Conservation (phyloP, 345 rosid genomes). For the Populus euphratica region DNA sequence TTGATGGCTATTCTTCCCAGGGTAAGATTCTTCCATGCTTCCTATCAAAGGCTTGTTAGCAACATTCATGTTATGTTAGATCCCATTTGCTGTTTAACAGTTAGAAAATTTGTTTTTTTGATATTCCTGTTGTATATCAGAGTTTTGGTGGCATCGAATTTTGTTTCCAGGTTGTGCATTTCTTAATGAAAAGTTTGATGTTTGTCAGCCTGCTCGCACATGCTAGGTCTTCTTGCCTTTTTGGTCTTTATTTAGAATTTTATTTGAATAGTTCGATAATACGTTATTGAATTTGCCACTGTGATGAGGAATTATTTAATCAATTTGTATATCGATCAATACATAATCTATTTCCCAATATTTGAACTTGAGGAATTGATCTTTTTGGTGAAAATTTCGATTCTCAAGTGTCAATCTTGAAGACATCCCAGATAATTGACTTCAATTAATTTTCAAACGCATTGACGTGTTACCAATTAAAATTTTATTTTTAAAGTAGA, state of each 20-base stretch:
- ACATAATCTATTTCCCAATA: too few species aligned
- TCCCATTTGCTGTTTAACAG: neutral
- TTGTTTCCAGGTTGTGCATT: neutral
- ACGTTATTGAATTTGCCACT: too few species aligned
- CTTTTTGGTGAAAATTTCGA: too few species aligned
- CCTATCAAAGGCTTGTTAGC: neutral
- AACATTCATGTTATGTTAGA: neutral
- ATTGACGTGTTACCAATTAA: too few species aligned
- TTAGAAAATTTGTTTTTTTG: conserved; percentile 13
- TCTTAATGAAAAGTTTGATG: neutral
- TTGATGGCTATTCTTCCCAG: conserved; percentile 11
- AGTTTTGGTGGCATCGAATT: conserved; percentile 3
- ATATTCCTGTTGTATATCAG: neutral
- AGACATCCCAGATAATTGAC: too few species aligned
- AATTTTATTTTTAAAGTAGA: too few species aligned
- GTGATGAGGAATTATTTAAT: too few species aligned
- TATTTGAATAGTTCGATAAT: too few species aligned
- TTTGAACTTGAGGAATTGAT: too few species aligned
- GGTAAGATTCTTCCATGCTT: conserved; percentile 7
- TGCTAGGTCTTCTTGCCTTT: neutral
- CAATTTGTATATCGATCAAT: too few species aligned
- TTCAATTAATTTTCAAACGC: too few species aligned
- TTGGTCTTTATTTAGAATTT: neutral
- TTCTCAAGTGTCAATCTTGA: too few species aligned
- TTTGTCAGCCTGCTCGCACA: neutral